Conservation (phyloP, 2,329 filamentous ascomycete species). For the Bipolaris bicolor region DNA sequence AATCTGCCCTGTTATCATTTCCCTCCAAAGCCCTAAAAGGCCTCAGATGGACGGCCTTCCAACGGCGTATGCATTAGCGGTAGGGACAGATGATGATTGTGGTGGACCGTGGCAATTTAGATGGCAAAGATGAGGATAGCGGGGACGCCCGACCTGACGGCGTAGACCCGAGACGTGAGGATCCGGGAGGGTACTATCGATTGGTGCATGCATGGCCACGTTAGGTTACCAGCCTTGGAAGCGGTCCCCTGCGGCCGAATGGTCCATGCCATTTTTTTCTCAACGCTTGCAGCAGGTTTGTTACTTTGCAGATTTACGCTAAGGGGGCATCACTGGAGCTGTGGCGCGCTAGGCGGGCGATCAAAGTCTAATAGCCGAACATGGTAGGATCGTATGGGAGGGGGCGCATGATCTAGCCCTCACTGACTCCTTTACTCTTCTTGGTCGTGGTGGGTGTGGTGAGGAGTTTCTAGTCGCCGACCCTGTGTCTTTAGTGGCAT, state of each 20-base stretch:
- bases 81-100: background rate
- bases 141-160: conserved; percentile 7
- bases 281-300: conserved; percentile 11
- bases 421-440: conserved; percentile 2
- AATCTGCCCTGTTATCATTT: background rate
- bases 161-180: conserved; percentile 4
- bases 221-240: conserved; percentile 4
- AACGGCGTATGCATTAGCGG: conserved; percentile 6
- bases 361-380: conserved; percentile 15
- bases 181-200: background rate
- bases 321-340: conserved; percentile 10
- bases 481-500: background rate
- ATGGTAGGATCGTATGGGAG: conserved; percentile 9
- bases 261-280: background rate
- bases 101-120: conserved; percentile 12
- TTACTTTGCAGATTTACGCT: conserved; percentile 13
- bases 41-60: conserved; percentile 1
- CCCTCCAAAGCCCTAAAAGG: background rate
- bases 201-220: conserved; percentile 4
- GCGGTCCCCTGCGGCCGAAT: conserved; percentile 6
- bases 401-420: conserved; percentile 13
- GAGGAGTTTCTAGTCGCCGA: conserved; percentile 16
- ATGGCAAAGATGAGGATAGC: conserved; percentile 6
- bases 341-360: conserved; percentile 11
- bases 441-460: background rate